Percentiles rank a stretch among this genome's conserved stretches.
Conservation (phyloP, 257 asterid genomes). For the Salvia miltiorrhiza region DNA sequence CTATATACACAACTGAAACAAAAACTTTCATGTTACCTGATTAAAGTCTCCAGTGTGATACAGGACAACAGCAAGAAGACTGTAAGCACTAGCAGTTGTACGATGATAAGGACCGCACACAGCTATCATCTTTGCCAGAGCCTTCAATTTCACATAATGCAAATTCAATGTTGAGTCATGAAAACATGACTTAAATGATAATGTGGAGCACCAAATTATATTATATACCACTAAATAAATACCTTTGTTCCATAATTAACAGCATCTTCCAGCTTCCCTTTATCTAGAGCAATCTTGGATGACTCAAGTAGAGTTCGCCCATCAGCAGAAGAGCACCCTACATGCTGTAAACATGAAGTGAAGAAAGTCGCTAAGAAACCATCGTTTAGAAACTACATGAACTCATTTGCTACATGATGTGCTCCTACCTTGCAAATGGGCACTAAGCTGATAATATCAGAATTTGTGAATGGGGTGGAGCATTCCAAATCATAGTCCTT, state of each 20-base stretch:
- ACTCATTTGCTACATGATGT: background rate
- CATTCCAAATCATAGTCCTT: conserved; percentile 89
- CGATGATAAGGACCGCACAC: conserved; percentile 99
- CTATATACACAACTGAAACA: background rate
- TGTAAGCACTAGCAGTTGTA: conserved; percentile 93
- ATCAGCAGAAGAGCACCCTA: conserved; percentile 94
- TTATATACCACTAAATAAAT: background rate
- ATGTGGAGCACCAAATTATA: background rate
- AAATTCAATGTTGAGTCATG: conserved; percentile 22
- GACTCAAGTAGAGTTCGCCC: conserved; percentile 92
- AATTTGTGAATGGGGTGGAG: conserved; percentile 67
- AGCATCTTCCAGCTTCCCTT: conserved; percentile 98
- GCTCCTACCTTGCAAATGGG: conserved; percentile 83
- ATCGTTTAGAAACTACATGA: background rate
- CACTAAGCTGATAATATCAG: conserved; percentile 80
- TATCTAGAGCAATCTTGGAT: conserved; percentile 94
- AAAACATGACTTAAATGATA: too few relatives aligned
- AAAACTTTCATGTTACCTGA: conserved; percentile 51
- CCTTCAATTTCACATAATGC: conserved; percentile 51
- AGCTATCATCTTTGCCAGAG: conserved; percentile 91
- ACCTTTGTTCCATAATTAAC: conserved; percentile 94
- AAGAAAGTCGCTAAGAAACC: conserved; percentile 14
- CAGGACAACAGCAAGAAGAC: conserved; percentile 98
- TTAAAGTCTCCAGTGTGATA: conserved; percentile 99
- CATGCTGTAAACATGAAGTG: conserved; percentile 58